Conservation (phyloP, 1,139 yeast genomes). For the Saccharomyces hybrid region DNA sequence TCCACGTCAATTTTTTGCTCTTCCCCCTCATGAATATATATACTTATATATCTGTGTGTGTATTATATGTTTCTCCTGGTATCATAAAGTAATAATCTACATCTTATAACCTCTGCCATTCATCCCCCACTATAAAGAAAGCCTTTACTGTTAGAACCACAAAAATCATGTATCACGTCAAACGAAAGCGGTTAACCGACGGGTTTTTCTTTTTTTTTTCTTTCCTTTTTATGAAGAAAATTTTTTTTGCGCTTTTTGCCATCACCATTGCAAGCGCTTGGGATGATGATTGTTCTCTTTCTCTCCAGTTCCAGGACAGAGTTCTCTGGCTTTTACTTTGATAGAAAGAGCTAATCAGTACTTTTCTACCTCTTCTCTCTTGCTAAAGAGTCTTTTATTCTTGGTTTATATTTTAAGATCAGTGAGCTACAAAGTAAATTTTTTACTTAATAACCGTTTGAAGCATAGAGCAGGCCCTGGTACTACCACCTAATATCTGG, state of each 20-base stretch:
- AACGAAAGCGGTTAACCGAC: background rate
- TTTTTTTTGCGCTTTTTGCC: background rate
- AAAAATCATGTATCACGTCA: background rate
- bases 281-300: background rate
- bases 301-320: background rate
- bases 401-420: slow-evolving; percentile 2
- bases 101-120: background rate
- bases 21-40: background rate
- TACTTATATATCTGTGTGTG: background rate
- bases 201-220: slow-evolving; percentile 2
- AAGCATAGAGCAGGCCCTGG: slow-evolving; percentile 13
- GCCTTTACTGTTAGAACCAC: background rate
- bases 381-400: background rate
- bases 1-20: background rate
- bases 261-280: background rate
- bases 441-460: slow-evolving; percentile 14
- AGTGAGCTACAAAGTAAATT: slow-evolving; percentile 13
- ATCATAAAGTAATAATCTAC: background rate
- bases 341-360: background rate
- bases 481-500: slow-evolving; percentile 8
- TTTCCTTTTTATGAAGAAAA: background rate
- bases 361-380: background rate
- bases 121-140: background rate
- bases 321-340: background rate
- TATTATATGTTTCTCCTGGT: background rate